Conservation (phyloP, 805 yeast species). For the Hemisphaericaspora nanyangensis region DNA sequence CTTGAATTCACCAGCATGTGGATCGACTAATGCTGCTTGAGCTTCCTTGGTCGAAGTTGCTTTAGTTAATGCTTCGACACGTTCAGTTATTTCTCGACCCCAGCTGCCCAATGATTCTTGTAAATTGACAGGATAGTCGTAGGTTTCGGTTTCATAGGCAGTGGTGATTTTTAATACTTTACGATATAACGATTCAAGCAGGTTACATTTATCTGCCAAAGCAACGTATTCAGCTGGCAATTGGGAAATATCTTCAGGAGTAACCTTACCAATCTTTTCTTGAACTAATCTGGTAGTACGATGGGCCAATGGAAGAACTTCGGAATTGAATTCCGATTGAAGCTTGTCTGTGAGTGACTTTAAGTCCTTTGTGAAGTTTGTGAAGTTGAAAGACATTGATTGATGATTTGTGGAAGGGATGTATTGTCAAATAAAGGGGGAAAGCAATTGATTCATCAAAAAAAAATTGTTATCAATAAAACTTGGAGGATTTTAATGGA, state of each 20-base stretch:
- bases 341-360: constrained; percentile 40
- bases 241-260: constrained; percentile 64
- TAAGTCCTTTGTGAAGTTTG: constrained; percentile 40
- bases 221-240: constrained; percentile 75
- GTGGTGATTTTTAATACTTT: constrained; percentile 41
- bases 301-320: constrained; percentile 62
- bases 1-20: constrained; percentile 37
- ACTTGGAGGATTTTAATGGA: no score
- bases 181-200: constrained; percentile 38
- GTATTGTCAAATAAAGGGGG: no score
- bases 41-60: constrained; percentile 82
- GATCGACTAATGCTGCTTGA: constrained; percentile 59
- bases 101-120: constrained; percentile 74
- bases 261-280: constrained; percentile 71
- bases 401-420: neutral
- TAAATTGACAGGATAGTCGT: constrained; percentile 77
- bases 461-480: no score
- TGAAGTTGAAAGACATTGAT: constrained; percentile 40
- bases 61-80: constrained; percentile 63
- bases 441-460: no score
- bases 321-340: constrained; percentile 52
- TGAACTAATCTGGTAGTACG: constrained; percentile 77
- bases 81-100: constrained; percentile 59
- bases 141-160: constrained; percentile 69
- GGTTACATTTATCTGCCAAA: constrained; percentile 37